phyloP scores from a whole-genome alignment of 202 grass and related monocot genomes.

The Miscanthus sacchariflorus region DNA sequence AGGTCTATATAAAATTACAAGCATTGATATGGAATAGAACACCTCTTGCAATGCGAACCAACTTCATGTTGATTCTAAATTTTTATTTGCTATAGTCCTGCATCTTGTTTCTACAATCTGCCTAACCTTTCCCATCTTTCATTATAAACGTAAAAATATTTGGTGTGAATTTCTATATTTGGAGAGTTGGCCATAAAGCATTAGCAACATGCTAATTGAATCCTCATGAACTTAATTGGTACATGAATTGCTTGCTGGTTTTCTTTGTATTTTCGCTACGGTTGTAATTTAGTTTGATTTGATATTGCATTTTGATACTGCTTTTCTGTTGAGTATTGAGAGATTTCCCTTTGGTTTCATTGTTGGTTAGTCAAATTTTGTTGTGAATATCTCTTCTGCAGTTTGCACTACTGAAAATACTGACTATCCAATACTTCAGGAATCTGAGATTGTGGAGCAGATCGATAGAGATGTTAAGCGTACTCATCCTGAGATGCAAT shows the following conservation, averaged over 20 bases:
- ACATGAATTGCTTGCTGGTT: background rate
- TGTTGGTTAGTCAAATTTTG: constrained; percentile 13
- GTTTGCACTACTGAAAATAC: constrained; percentile 38
- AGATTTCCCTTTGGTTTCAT: constrained; percentile 1
- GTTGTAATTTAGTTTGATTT: background rate
- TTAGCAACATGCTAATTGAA: constrained; percentile 8
- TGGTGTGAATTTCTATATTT: background rate
- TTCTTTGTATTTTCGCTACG: background rate
- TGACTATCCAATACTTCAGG: constrained; percentile 59
- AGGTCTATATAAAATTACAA: background rate
- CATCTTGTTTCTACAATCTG: constrained; percentile 2
- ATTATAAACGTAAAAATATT: background rate
- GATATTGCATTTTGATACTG: constrained; percentile 28
- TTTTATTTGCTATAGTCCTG: background rate
- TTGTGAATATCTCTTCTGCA: background rate
- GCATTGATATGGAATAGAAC: background rate
- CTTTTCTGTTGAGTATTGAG: constrained; percentile 15
- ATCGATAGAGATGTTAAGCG: constrained; percentile 99
- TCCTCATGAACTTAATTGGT: background rate
- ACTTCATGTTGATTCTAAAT: constrained; percentile 5
- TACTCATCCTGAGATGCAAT: constrained; percentile 96
- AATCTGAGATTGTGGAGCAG: constrained; percentile 91
- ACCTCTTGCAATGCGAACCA: background rate
- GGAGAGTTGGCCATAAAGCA: background rate
- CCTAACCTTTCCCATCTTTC: background rate